These are phyloP conservation scores for Aspergillus chevalieri DNA, from an alignment of 2,329 filamentous ascomycete species.

Conservation along the genomic window DNA sequence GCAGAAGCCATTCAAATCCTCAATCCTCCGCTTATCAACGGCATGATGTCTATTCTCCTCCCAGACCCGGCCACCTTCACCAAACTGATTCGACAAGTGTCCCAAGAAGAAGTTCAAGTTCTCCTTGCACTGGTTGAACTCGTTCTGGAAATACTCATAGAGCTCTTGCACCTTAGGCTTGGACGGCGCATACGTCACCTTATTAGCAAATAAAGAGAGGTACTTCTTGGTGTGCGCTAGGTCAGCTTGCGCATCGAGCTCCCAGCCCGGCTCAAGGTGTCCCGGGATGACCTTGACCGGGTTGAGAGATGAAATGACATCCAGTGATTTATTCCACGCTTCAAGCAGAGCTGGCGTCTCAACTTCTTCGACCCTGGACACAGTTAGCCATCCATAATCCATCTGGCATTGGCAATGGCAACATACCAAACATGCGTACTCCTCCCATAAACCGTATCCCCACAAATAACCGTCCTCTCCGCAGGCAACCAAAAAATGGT, in stretches of 20 bases:
- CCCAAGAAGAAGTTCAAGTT: constrained; percentile 32
- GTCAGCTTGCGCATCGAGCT: constrained; percentile 20
- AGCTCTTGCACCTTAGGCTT: constrained; percentile 23
- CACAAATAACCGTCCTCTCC: constrained; percentile 21
- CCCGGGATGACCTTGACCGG: constrained; percentile 24
- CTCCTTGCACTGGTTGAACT: constrained; percentile 23
- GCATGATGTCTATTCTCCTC: constrained; percentile 28
- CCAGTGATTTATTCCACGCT: constrained; percentile 19
- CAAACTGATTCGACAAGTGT: constrained; percentile 27
- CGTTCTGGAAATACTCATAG: constrained; percentile 22
- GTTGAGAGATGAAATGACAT: constrained; percentile 22
- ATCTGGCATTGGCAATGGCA: not conserved
- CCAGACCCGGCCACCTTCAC: constrained; percentile 24
- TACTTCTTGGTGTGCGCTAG: constrained; percentile 25
- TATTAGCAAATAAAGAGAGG: constrained; percentile 21
- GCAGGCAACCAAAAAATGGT: constrained; percentile 25
- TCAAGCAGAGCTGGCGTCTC: constrained; percentile 21
- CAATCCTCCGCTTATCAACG: constrained; percentile 8
- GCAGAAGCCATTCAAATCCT: constrained; percentile 12
- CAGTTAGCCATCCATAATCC: not conserved
- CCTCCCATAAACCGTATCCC: constrained; percentile 25
- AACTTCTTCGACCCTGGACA: constrained; percentile 24
- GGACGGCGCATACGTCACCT: constrained; percentile 20
- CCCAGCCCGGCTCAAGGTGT: constrained; percentile 23
- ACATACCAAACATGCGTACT: constrained; percentile 26